These are phyloP conservation scores for Aspergillus tanneri DNA, from an alignment of 2,329 filamentous ascomycete species.

Conservation along the genomic window DNA sequence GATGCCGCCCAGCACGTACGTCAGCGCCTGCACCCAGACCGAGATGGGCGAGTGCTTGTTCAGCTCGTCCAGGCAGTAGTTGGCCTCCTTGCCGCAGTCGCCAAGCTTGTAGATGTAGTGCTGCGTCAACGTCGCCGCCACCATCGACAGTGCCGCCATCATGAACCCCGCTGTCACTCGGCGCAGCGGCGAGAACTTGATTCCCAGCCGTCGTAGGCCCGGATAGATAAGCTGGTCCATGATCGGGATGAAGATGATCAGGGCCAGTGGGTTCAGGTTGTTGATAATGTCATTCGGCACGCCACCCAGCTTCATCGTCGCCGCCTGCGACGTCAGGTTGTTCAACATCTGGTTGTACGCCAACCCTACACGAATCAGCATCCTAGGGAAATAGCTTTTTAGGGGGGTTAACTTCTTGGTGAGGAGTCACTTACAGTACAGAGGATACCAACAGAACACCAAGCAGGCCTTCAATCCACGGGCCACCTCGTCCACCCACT, in stretches of 20 bases:
- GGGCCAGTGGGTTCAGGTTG: conserved; percentile 54
- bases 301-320: conserved; percentile 53
- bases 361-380: conserved; percentile 31
- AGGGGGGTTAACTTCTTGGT: too few relatives aligned
- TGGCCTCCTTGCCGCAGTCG: conserved; percentile 58
- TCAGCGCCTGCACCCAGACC: conserved; percentile 56
- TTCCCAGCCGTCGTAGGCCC: conserved; percentile 45
- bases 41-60: conserved; percentile 58
- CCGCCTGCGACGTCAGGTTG: conserved; percentile 57
- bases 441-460: conserved; percentile 63
- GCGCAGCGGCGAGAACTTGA: conserved; percentile 55
- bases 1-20: conserved; percentile 55
- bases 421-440: conserved; percentile 41
- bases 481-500: conserved; percentile 75
- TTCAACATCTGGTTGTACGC: conserved; percentile 56
- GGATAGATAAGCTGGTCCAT: conserved; percentile 56
- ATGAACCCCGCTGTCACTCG: conserved; percentile 54
- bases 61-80: conserved; percentile 48
- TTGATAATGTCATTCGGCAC: conserved; percentile 58
- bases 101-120: conserved; percentile 59
- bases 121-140: conserved; percentile 52
- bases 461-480: conserved; percentile 68
- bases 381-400: too few relatives aligned
- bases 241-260: conserved; percentile 57
- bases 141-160: conserved; percentile 50